Percentiles rank a stretch among this genome's conserved stretches.
Conservation (phyloP, 2,329 filamentous ascomycete species). For the Pestalotiopsis sp. region DNA sequence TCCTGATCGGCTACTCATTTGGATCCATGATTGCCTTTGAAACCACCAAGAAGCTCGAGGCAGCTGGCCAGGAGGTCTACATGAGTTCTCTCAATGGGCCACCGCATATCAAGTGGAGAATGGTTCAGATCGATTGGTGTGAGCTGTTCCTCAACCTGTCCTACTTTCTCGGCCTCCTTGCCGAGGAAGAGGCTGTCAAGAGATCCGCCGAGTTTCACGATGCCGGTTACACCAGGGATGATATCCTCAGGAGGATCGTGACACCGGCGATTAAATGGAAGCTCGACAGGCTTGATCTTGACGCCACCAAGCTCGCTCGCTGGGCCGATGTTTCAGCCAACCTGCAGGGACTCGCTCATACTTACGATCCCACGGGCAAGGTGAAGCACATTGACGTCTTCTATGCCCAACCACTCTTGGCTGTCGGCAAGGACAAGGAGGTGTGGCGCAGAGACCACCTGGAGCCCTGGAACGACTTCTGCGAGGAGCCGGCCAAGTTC, state of each 20-base stretch:
- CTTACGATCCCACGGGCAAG: slow-evolving; percentile 38
- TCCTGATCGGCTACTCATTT: slow-evolving; percentile 46
- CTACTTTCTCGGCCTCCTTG: slow-evolving; percentile 35
- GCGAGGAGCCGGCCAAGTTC: slow-evolving; percentile 21
- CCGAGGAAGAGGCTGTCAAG: slow-evolving; percentile 25
- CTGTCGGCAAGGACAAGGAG: slow-evolving; percentile 21
- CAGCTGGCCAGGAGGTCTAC: slow-evolving; percentile 39
- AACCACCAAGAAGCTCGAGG: slow-evolving; percentile 41
- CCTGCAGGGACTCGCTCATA: slow-evolving; percentile 30
- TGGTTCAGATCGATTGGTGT: slow-evolving; percentile 33
- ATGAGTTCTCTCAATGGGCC: slow-evolving; percentile 42
- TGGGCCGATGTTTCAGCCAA: slow-evolving; percentile 33
- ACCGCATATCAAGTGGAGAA: slow-evolving; percentile 40
- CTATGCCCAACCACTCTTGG: slow-evolving; percentile 30
- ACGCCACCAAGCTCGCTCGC: slow-evolving; percentile 20
- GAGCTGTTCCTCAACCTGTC: slow-evolving; percentile 34
- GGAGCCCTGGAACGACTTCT: slow-evolving; percentile 32
- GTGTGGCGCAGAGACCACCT: slow-evolving; percentile 29
- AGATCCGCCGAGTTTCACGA: slow-evolving; percentile 17
- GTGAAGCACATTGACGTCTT: slow-evolving; percentile 39
- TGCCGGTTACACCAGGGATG: slow-evolving; percentile 6
- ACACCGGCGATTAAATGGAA: slow-evolving; percentile 16
- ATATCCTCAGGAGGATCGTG: slow-evolving; percentile 25
- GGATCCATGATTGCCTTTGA: slow-evolving; percentile 47
- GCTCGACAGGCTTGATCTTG: slow-evolving; percentile 26